Percentiles rank a stretch among this genome's conserved stretches.
phyloP scores from a whole-genome alignment of 1,284 basidiomycete species.

The Ceratorhiza oryzae-sativae region DNA sequence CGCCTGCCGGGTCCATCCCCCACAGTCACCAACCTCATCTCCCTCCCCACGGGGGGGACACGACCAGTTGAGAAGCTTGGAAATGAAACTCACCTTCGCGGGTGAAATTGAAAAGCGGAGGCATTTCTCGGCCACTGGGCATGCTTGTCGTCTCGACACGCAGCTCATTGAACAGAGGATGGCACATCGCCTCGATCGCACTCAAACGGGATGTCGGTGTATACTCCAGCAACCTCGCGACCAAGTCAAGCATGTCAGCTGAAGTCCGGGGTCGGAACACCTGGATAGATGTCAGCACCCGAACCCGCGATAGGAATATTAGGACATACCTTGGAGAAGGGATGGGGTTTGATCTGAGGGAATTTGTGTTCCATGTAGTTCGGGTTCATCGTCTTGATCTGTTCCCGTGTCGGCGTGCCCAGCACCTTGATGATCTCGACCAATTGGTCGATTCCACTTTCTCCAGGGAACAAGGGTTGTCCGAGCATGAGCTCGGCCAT shows the following conservation, averaged over 20 bases:
- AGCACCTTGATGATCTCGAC: slow-evolving; percentile 99
- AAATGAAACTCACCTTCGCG: slow-evolving; percentile 76
- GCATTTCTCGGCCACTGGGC: slow-evolving; percentile 97
- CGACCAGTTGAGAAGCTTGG: neutral
- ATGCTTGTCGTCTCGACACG: slow-evolving; percentile 88
- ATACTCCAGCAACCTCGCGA: slow-evolving; percentile 95
- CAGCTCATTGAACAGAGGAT: slow-evolving; percentile 98
- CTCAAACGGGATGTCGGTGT: slow-evolving; percentile 92
- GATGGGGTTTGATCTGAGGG: slow-evolving; percentile 98
- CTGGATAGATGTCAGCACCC: slow-evolving; percentile 55
- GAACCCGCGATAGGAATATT: neutral
- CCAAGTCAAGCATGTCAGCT: slow-evolving; percentile 94
- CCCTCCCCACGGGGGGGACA: slow-evolving; percentile 6
- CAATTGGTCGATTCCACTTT: slow-evolving; percentile 99
- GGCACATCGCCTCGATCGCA: slow-evolving; percentile 92
- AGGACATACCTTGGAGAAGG: slow-evolving; percentile 83
- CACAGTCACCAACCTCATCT: slow-evolving; percentile 15
- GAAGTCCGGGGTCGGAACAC: slow-evolving; percentile 98
- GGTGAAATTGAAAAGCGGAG: slow-evolving; percentile 94
- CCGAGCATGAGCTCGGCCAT: slow-evolving; percentile 99
- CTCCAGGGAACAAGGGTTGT: slow-evolving; percentile 97
- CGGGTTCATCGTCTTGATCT: slow-evolving; percentile 99
- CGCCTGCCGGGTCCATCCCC: neutral
- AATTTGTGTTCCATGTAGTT: slow-evolving; percentile 99
- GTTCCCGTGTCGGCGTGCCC: slow-evolving; percentile 96